Percentiles rank a stretch among this genome's conserved stretches.
phyloP scores from a whole-genome alignment of 2,329 filamentous ascomycete species.

The Ophiostoma ulmi region DNA sequence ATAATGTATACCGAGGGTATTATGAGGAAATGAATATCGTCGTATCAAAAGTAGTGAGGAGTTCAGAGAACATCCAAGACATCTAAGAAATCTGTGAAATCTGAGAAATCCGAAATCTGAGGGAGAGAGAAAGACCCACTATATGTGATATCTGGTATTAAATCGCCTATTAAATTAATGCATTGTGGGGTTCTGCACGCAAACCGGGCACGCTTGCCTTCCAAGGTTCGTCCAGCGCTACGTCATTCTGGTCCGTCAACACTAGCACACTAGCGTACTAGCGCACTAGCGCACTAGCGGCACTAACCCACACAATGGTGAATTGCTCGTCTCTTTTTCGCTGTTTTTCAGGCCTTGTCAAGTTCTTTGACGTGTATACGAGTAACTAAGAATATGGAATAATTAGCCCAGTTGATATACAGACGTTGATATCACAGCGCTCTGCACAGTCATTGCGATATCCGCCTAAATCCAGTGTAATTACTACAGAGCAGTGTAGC shows the following conservation, averaged over 20 bases:
- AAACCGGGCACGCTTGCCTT: conserved; percentile 7
- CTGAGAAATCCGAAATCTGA: not conserved
- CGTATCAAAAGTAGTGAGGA: no score
- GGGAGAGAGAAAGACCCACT: not conserved
- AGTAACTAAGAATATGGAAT: not conserved
- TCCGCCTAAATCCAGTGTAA: not conserved
- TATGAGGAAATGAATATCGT: no score
- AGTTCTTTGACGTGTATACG: no score
- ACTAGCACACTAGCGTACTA: not conserved
- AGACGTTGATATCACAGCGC: not conserved
- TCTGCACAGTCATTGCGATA: not conserved
- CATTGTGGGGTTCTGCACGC: not conserved
- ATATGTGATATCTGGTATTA: not conserved
- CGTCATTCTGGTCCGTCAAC: conserved; percentile 8
- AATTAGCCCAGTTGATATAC: not conserved
- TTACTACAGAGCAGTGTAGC: not conserved
- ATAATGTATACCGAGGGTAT: not conserved
- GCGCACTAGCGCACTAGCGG: not conserved
- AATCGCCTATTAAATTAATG: not conserved
- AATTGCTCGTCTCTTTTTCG: not conserved
- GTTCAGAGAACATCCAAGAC: no score
- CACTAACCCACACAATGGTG: not conserved
- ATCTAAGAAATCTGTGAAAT: no score
- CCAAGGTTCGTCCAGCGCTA: conserved; percentile 2
- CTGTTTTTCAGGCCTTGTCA: not conserved